A percentile compares a stretch with the other conserved stretches of the same genome.
Conservation (phyloP, 2,329 filamentous ascomycete genomes). For the Sporothrix globosa region DNA sequence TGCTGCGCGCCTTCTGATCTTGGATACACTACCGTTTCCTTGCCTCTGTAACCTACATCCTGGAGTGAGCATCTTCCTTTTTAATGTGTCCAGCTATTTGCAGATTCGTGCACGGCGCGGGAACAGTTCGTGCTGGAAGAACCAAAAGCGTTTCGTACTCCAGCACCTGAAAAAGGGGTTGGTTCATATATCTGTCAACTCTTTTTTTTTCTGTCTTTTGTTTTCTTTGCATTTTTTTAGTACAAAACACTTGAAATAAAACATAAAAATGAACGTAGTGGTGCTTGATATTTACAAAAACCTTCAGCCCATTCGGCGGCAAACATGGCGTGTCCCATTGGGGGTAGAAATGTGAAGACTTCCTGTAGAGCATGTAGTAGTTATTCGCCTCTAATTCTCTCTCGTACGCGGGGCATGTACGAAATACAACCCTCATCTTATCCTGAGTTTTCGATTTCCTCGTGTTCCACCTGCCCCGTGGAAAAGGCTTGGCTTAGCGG, state of each 20-base stretch:
- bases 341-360: too few relatives aligned
- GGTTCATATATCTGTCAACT: not conserved
- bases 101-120: too few relatives aligned
- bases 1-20: constrained; percentile 22
- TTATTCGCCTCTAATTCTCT: too few relatives aligned
- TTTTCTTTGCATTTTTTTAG: not conserved
- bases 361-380: too few relatives aligned
- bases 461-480: constrained; percentile 4
- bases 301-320: too few relatives aligned
- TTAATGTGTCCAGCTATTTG: not conserved
- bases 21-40: not conserved
- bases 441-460: not conserved
- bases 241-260: too few relatives aligned
- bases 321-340: too few relatives aligned
- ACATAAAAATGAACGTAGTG: too few relatives aligned
- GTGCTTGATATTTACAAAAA: too few relatives aligned
- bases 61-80: not conserved
- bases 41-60: not conserved
- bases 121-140: not conserved
- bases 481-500: constrained; percentile 6
- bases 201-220: not conserved
- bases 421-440: not conserved
- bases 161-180: not conserved
- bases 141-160: not conserved
- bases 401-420: too few relatives aligned